phyloP scores from a whole-genome alignment of 441 rosid species.

The Viola pubescens region DNA sequence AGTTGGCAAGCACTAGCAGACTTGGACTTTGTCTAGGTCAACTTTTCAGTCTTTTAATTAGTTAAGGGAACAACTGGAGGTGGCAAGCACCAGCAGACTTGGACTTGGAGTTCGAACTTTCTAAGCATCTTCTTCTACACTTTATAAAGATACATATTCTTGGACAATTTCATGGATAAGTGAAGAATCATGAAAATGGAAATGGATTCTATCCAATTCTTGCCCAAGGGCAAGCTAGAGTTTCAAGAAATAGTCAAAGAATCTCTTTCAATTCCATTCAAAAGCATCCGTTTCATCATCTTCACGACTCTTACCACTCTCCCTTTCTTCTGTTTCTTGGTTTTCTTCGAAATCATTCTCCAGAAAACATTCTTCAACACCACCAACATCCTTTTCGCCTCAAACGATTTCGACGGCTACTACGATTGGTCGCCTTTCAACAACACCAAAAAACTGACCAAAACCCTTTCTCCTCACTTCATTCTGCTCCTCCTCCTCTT shows the following conservation, averaged over 20 bases:
- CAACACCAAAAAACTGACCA: neutral
- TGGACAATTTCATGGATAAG: too few species aligned
- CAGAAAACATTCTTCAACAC: neutral
- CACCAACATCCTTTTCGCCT: neutral
- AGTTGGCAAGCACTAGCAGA: too few species aligned
- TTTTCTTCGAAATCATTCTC: neutral
- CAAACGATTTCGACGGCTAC: neutral
- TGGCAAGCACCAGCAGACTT: too few species aligned
- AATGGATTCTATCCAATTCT: too few species aligned
- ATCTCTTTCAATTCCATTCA: neutral
- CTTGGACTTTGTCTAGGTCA: too few species aligned
- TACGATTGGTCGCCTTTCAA: neutral
- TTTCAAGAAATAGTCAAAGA: neutral
- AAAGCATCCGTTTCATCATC: neutral
- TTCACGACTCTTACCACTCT: neutral
- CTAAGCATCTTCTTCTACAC: too few species aligned
- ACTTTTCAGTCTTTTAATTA: too few species aligned
- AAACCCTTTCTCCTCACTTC: neutral
- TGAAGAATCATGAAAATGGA: too few species aligned
- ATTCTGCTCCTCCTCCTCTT: neutral
- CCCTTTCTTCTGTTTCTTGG: neutral
- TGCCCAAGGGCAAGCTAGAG: neutral
- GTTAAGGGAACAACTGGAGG: too few species aligned
- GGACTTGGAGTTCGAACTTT: too few species aligned
- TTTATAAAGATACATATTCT: too few species aligned